Conservation (phyloP, 106 monocot species). For the Allium cepa region DNA sequence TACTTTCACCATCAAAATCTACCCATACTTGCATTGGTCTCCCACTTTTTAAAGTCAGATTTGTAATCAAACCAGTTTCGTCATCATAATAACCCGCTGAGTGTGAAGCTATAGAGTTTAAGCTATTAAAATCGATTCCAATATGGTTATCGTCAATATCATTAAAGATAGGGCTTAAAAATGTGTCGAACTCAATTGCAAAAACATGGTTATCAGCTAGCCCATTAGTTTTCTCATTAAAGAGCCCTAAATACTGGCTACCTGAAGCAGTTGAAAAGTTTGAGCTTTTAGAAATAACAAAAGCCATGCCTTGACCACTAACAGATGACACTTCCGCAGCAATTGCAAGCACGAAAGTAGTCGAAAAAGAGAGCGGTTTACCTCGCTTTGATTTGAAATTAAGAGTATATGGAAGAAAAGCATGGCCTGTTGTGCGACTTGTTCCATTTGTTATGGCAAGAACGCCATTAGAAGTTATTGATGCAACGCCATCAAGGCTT, state of each 20-base stretch:
- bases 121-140: conserved; percentile 24
- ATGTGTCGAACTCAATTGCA: conserved; percentile 31
- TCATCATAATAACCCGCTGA: conserved; percentile 9
- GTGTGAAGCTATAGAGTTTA: conserved; percentile 7
- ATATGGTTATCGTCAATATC: conserved; percentile 30
- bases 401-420: conserved; percentile 1
- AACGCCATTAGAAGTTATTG: conserved; percentile 9
- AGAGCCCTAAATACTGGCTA: conserved; percentile 22
- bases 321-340: conserved; percentile 4
- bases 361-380: not conserved
- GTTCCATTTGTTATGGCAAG: conserved; percentile 15
- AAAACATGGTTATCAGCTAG: conserved; percentile 12
- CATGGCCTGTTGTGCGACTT: conserved; percentile 5
- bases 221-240: conserved; percentile 11
- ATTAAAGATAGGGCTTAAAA: conserved; percentile 4
- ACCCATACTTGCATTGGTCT: conserved; percentile 29
- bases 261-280: conserved; percentile 14
- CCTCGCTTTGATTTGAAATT: conserved; percentile 2
- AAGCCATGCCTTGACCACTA: conserved; percentile 19
- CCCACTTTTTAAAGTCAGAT: conserved; percentile 16
- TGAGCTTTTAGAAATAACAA: conserved; percentile 10
- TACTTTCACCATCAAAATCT: conserved; percentile 15
- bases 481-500: conserved; percentile 9
- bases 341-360: not conserved
- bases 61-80: not conserved